Evolutionary conservation across 805 yeast species (phyloP).

Genomic region (Starmera amethionina): DNA sequence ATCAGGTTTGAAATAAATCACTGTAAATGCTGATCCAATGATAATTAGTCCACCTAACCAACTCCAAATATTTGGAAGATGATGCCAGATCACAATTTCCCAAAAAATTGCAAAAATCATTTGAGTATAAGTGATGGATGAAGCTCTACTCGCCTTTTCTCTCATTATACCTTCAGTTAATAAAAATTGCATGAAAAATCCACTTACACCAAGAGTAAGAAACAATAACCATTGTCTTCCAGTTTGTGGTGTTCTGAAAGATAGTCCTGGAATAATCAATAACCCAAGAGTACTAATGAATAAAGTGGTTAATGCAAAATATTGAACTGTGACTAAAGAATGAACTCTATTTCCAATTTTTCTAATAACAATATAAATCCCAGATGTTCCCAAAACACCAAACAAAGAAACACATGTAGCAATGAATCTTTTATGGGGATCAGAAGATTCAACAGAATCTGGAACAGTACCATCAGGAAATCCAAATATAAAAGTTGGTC

Average conservation of each 20-base stretch:
- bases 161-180: conserved; percentile 77
- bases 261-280: conserved; percentile 43
- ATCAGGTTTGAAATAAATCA: conserved; percentile 40
- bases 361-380: conserved; percentile 61
- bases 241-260: conserved; percentile 54
- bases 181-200: conserved; percentile 74
- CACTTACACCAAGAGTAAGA: conserved; percentile 55
- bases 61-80: conserved; percentile 61
- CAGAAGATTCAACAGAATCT: conserved; percentile 38
- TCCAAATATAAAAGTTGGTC: conserved; percentile 68
- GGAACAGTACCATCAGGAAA: conserved; percentile 14
- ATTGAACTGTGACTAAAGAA: conserved; percentile 70
- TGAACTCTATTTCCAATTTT: conserved; percentile 73
- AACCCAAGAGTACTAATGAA: conserved; percentile 45
- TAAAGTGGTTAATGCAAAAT: conserved; percentile 55
- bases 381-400: conserved; percentile 63
- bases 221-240: conserved; percentile 58
- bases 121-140: conserved; percentile 67
- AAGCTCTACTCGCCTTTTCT: conserved; percentile 68
- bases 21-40: conserved; percentile 51
- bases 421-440: conserved; percentile 43
- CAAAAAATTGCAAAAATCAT: conserved; percentile 70
- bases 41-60: conserved; percentile 62
- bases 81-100: conserved; percentile 66
- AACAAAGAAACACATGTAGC: conserved; percentile 56